Evolutionary conservation across 225 moss, liverwort and hornwort genomes (phyloP), one percentile per base, ranked within the genome.

Genomic region (Physcomitrium patens): DNA sequence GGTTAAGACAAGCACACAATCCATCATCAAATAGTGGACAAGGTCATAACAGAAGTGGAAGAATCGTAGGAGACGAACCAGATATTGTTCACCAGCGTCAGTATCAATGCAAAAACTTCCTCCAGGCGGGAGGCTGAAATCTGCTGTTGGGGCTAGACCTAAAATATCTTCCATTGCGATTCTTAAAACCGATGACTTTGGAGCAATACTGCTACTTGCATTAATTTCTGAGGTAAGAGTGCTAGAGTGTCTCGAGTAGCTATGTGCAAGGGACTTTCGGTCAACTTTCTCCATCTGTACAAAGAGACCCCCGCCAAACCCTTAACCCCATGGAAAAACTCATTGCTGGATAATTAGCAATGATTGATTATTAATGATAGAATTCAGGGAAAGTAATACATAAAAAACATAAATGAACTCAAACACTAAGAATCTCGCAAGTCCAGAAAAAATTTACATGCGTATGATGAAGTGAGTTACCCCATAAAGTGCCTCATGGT

Each of bases 401-500:
- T 24, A 12, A 50, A 69, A 50, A 67, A 23, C 51, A 70, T 26
- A 41, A 2, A 53, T 44, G 17, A 7, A 61, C 53, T 37, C 8
- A 13, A 65, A 22, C 13, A 24, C 20, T 3, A 46, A 76, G 22
- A 66, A 26, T 22, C n/a, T 23, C 19, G 65, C 42, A 73, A 45
- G 51, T 46, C 46, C 54, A 27, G 7, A 60, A 69, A 17, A 44
- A 57, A 74, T 28, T 65, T 24, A 20, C 44, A 63, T 24, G 53
- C 9, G 69, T 43, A 23, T 56, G 22, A 22, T 56, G 24, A 24
- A 8, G 13, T 65, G 43, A 24, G 24, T 24, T 24, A 97, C 94
- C 97, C 94, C 97, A 67, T 89, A 84, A 55, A 97, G 82, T 44
- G 93, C 97, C 82, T 97, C 94, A 63, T 97, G 94, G 80, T 97